Conservation (phyloP, 2,329 filamentous ascomycete genomes). For the Aureobasidium sp. region DNA sequence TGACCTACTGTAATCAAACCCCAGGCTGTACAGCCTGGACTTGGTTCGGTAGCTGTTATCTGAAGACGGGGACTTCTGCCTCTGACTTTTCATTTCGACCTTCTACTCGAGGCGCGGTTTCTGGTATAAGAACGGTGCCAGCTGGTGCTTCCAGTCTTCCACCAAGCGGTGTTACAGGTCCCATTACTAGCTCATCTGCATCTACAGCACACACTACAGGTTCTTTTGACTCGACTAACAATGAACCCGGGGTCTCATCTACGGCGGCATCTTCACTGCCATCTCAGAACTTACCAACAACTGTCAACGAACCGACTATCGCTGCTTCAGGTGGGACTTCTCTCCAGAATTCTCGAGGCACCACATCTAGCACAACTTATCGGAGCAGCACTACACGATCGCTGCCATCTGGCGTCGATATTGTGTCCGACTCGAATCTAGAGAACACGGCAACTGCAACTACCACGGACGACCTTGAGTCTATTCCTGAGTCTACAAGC, state of each 20-base stretch:
- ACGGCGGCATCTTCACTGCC: neutral
- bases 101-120: neutral
- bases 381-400: neutral
- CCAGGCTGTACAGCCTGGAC: conserved; percentile 20
- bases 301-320: neutral
- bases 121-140: neutral
- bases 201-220: neutral
- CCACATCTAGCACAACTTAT: neutral
- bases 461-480: neutral
- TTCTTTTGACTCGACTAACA: neutral
- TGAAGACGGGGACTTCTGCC: neutral
- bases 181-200: neutral
- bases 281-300: neutral
- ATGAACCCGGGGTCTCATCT: neutral
- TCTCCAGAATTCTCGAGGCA: neutral
- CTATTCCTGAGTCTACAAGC: neutral
- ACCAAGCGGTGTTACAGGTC: neutral
- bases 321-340: neutral
- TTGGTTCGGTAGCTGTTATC: conserved; percentile 5
- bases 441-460: neutral
- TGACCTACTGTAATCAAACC: conserved; percentile 20
- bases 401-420: neutral
- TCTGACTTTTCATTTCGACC: neutral
- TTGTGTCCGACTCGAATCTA: neutral
- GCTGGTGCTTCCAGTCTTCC: neutral